Percentiles rank a stretch among this genome's conserved stretches.
Conservation (phyloP, 768 basidiomycete species). For the Leccinum fibrillosum region DNA sequence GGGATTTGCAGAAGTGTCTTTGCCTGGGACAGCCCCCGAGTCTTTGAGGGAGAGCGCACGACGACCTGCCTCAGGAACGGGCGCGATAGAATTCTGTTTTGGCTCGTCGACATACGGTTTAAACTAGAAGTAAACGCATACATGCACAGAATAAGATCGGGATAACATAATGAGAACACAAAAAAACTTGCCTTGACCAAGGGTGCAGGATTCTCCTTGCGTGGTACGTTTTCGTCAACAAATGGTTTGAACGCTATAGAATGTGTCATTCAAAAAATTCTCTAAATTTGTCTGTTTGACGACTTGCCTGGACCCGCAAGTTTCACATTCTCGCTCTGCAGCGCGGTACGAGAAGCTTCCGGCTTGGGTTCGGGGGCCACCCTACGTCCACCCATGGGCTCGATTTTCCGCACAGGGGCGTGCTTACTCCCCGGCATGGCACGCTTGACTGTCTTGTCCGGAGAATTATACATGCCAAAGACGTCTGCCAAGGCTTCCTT, state of each 20-base stretch:
- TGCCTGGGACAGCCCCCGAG: conserved; percentile 15
- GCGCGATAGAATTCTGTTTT: conserved; percentile 39
- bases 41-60: conserved; percentile 55
- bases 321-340: conserved; percentile 22
- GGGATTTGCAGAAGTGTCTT: conserved; percentile 17
- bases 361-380: conserved; percentile 23
- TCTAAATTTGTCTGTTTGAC: conserved; percentile 17
- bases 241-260: conserved; percentile 56
- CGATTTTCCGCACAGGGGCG: conserved; percentile 66
- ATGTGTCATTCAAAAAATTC: conserved; percentile 5
- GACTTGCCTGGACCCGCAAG: conserved; percentile 37
- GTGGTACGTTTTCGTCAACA: conserved; percentile 55
- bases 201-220: conserved; percentile 42
- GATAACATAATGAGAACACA: background rate
- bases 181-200: conserved; percentile 13
- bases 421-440: conserved; percentile 65
- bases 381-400: conserved; percentile 43
- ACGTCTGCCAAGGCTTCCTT: conserved; percentile 93
- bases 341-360: conserved; percentile 35
- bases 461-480: conserved; percentile 94
- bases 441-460: conserved; percentile 66
- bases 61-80: conserved; percentile 30
- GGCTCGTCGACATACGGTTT: conserved; percentile 61
- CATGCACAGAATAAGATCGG: conserved; percentile 9
- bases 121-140: conserved; percentile 41